Base-by-base conservation (phyloP, 352 stramenopile genomes). In the Aphanomyces euteiches region DNA sequence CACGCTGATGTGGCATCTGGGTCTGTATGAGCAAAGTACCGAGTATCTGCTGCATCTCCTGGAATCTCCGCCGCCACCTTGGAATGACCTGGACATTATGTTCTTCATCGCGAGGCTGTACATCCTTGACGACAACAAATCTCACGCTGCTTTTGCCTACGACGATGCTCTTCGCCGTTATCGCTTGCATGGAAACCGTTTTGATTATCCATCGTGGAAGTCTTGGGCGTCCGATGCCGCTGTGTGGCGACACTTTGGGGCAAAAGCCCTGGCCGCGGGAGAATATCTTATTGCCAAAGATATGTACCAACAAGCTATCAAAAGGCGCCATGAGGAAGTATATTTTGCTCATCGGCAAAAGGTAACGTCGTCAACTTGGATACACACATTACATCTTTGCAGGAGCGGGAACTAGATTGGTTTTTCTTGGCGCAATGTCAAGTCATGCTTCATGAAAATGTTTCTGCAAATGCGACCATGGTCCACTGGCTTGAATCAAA, bases 41-140 rank as follows among this genome's bases (percentile, higher is more conserved):
- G 84, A 92, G 56, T 92, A 92, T 37, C 41, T 90, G 21, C 38
- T 92, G 4, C 81, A 92, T 38, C 76, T 85, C 0, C 70, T 90
- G 34, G 84, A 92, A 10, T 70, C 74, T 15, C 39, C 56, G 6
- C 81, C 82, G 10, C 82, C 85, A 39, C 80, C 73, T 8, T 92
- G 80, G 81, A 56, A 79, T 38, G 28, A 78, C 1, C 47, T 73
- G n/a, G 84, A 92, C 12, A 72, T 90, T 12, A 67, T 89, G 10
- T 85, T 90, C 68, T 69, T 92, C 47, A 76, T 82, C 13, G 84
- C 80, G 43, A 72, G 84, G 40, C 76, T 89, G 7, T 78, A 90
- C 69, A 77, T 89, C 17, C 64, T 83, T 5, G 84, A 92, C 70
- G 80, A 56, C 5, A 56, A 66, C 5, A 79, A 79, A 39, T 72